Base-by-base conservation (phyloP, 202 grass and related monocot genomes). In the Digitaria exilis region DNA sequence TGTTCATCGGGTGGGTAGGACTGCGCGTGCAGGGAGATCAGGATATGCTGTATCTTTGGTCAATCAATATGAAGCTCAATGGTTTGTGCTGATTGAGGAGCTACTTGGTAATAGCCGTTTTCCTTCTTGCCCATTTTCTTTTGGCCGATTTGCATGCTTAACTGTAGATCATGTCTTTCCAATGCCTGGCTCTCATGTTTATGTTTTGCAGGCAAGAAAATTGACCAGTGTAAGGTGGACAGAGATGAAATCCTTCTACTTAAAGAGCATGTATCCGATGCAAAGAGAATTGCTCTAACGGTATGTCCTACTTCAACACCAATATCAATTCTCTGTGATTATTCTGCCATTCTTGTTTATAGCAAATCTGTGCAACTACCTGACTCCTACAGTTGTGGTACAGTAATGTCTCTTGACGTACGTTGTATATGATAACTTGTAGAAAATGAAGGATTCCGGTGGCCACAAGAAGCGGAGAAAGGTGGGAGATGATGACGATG, bases 1-100 rank as follows among this genome's bases (percentile, higher is more conserved):
- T 79, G 79, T 97, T 54, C 95, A 98, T 93, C 90, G 90, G 59
- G 95, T 95, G 13, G 92, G 95, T 68, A 95, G 95, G 80, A 98
- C 95, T 70, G 92, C 95, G 67, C 92, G 95, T 82, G 92, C 92
- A 58, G 92, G 95, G 65, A 76, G 75, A 17, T 93, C 95, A 87
- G 95, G 95, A 61, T 84, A 91, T 42, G 96, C 96, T 22, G 69
- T 91, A 76, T 95, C 96, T 35, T 91, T 98, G 28, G 96, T 98
- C 42, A 98, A 91, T 73, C 92, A 93, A 72, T 98, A 93, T 15
- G 96, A 93, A 73, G 85, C 81, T 28, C 73, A 90, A 80, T 88
- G 87, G 89, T 95, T 93, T 85, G 48, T 88, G 79, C 77, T 75
- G 73, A 98, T 91, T 31, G 92, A 95, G 77, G 9, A 80, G 14